Evolutionary conservation across 306 rosid species (phyloP).

Genomic region (Malus asiatica): DNA sequence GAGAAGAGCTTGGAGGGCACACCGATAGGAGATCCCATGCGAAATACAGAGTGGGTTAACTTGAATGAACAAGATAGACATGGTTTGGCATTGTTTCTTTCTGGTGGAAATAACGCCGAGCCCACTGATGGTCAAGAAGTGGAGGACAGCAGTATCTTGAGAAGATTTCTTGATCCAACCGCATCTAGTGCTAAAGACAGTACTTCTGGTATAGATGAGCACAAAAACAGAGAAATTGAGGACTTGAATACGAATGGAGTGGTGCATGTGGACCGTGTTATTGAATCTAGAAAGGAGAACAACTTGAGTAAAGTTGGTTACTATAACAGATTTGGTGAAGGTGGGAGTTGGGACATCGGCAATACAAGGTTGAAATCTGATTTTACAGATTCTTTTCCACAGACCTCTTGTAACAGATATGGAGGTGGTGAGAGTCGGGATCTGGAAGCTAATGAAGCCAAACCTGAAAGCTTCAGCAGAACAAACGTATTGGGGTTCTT

Average conservation of each 20-base stretch:
- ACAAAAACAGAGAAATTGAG: constrained; percentile 14
- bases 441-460: constrained; percentile 24
- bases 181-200: constrained; percentile 19
- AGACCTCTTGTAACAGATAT: constrained; percentile 10
- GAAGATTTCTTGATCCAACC: constrained; percentile 28
- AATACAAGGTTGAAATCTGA: constrained; percentile 11
- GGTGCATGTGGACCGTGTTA: constrained; percentile 3
- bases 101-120: constrained; percentile 20
- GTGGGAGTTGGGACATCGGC: not conserved
- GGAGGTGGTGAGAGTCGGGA: constrained; percentile 22
- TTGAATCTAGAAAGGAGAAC: constrained; percentile 8
- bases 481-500: constrained; percentile 7
- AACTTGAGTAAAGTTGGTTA: constrained; percentile 12
- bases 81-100: constrained; percentile 33
- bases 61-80: constrained; percentile 34
- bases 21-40: constrained; percentile 11
- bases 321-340: not conserved
- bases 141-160: constrained; percentile 14
- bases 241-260: constrained; percentile 11
- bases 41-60: constrained; percentile 16
- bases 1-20: constrained; percentile 24
- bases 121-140: not conserved
- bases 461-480: constrained; percentile 24
- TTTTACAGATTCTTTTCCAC: constrained; percentile 4
- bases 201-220: not conserved